Evolutionary conservation across 2,329 filamentous ascomycete genomes (phyloP).

Genomic region (Exophiala sp.): DNA sequence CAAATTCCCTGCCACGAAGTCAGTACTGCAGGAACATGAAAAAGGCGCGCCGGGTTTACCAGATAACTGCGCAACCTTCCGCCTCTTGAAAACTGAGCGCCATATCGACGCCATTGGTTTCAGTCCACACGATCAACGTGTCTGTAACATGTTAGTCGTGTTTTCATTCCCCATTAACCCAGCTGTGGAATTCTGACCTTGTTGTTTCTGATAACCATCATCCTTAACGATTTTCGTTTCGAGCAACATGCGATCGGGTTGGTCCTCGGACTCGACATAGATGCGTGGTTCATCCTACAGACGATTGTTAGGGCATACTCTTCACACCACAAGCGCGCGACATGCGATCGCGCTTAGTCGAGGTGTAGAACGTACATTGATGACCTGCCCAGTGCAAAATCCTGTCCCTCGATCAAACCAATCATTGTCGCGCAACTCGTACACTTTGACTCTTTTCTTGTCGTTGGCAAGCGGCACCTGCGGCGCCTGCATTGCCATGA

Average conservation of each 20-base stretch:
- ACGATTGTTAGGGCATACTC: conserved; percentile 9
- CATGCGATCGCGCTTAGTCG: neutral
- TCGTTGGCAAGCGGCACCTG: conserved; percentile 47
- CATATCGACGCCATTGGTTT: conserved; percentile 89
- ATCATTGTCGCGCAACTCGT: conserved; percentile 97
- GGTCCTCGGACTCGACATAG: conserved; percentile 88
- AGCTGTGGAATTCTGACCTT: conserved; percentile 57
- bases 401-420: conserved; percentile 98
- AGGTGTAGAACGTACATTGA: conserved; percentile 57
- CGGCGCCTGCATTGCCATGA: conserved; percentile 48
- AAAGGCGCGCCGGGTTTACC: conserved; percentile 53
- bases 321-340: neutral
- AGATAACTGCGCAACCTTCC: conserved; percentile 88
- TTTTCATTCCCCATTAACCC: conserved; percentile 15
- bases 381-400: conserved; percentile 78
- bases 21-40: neutral
- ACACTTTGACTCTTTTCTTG: conserved; percentile 83
- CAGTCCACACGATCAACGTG: conserved; percentile 97
- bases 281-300: conserved; percentile 76
- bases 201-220: conserved; percentile 96
- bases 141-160: conserved; percentile 53
- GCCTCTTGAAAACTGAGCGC: conserved; percentile 96
- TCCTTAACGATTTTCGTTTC: conserved; percentile 90
- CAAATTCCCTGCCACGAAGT: conserved; percentile 69
- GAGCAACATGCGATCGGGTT: conserved; percentile 75